phyloP scores from a whole-genome alignment of 2,329 filamentous ascomycete genomes.

The Colletotrichum sublineola region DNA sequence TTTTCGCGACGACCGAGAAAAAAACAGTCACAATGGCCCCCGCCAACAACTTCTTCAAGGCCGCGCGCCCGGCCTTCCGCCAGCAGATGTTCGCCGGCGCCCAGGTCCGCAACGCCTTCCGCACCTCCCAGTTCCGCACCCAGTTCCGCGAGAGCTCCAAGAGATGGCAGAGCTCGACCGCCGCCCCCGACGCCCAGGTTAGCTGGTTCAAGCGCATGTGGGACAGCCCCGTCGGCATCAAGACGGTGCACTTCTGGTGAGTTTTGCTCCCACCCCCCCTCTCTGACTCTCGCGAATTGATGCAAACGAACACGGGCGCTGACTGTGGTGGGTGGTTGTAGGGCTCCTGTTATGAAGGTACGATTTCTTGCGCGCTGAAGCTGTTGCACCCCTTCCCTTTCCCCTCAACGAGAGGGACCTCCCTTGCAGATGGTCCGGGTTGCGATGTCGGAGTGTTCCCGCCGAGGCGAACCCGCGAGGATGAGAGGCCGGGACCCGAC shows the following conservation, averaged over 20 bases:
- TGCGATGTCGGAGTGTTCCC: conserved; percentile 35
- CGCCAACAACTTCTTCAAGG: conserved; percentile 65
- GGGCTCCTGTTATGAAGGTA: conserved; percentile 92
- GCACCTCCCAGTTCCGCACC: conserved; percentile 56
- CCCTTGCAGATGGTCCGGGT: conserved; percentile 37
- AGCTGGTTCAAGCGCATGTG: conserved; percentile 83
- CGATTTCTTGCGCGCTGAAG: conserved; percentile 59
- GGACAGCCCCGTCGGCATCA: conserved; percentile 84
- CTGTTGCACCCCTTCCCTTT: neutral
- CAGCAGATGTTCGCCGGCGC: conserved; percentile 64
- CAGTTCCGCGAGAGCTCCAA: conserved; percentile 59
- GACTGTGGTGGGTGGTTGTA: conserved; percentile 51
- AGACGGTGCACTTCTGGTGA: conserved; percentile 99
- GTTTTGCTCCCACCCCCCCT: conserved; percentile 44
- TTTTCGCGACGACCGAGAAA: neutral
- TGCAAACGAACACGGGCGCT: neutral
- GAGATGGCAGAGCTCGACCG: conserved; percentile 79
- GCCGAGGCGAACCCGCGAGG: neutral
- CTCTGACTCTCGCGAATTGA: too few species aligned
- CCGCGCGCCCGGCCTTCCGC: conserved; percentile 68
- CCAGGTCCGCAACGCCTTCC: conserved; percentile 69
- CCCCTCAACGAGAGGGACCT: neutral
- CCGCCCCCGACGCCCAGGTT: conserved; percentile 58
- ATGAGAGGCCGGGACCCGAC: neutral
- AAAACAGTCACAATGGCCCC: conserved; percentile 56